Base-by-base conservation (phyloP, 495 filamentous ascomycete genomes). In the Hypoxylon subgilvum region DNA sequence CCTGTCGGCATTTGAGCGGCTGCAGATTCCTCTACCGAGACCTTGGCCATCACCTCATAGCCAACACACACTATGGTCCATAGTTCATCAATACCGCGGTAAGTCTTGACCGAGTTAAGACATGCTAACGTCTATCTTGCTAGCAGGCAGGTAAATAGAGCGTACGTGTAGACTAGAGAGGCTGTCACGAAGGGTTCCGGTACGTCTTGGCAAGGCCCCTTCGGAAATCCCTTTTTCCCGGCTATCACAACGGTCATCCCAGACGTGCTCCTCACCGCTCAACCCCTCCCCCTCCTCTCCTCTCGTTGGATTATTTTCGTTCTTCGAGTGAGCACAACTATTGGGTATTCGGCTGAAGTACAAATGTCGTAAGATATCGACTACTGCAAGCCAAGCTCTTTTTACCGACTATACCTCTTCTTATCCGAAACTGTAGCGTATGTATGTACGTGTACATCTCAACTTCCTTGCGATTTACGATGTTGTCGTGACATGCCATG, bases 1-100 rank as follows among this genome's bases (percentile, higher is more conserved):
- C 47, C 53, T 63, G 48, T 54, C 61, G 61, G 61, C 61, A 64
- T 55, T 64, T 64, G 53, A 47, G 50, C 54, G 54, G 61, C 40
- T 62, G 34, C 45, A 50, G 45, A 40, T 35, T 23, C 31, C 30
- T 32, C 42, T 64, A 40, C 54, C 48, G 53, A 57, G 14, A 57
- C 45, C 30, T 22, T 13, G 21, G 36, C 27, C 54, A 19, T 31
- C 27, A 28, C 27, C 2, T 19, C 30, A 30, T 22, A 23, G 18
- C 44, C 48, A 17, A 36, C 40, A 31, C 21, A 36, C 10, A 14
- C n/a, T n/a, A n/a, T n/a, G n/a, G n/a, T n/a, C 28, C 36, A 50
- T 57, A 49, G 23, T n/a, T n/a, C n/a, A n/a, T 31, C 27, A 30
- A 14, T 32, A n/a, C 45, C 32, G 18, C 43, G 43, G 27, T 22